Evolutionary conservation across 768 basidiomycete genomes (phyloP), one percentile per base, ranked within the genome.

Genomic region (Phlebiopsis gigantea): DNA sequence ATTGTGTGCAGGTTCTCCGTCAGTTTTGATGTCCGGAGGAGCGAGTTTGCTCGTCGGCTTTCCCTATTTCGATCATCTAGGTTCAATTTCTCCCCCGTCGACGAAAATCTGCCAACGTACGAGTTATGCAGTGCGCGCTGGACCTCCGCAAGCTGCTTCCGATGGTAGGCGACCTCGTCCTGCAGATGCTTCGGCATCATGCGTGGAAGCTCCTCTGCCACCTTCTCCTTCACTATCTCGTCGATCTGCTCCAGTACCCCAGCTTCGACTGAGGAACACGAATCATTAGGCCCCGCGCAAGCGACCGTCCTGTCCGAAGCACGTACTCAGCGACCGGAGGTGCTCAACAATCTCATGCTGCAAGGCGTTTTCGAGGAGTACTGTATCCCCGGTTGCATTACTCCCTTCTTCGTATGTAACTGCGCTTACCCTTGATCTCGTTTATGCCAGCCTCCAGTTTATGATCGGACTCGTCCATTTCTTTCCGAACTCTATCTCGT

Each of bases 71-170:
- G 24, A 2, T 4, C 5, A 57, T 30, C 28, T 50, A 55, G n/a
- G 24, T 2, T 30, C 25, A 46, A 10, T n/a, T 2, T n/a, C 29
- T 30, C 5, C 8, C 2, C 29, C 25, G n/a, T 24, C 21, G 25
- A 42, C 21, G n/a, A 25, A 52, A 5, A 22, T 14, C 17, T 6
- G 73, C 7, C 15, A 22, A 43, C 82, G 59, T 60, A 84, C 84
- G 80, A 81, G 62, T 85, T 84, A 61, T 82, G 78, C 9, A 85
- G 69, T 9, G 74, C 68, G 19, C 73, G 67, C 51, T 77, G 74
- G 22, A 79, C 71, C 54, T 75, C 69, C 22, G 79, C 75, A 8
- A 85, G 71, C 60, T 80, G 72, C 6, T 57, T 63, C 59, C 75
- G 75, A 56, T 78, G 75, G n/a, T 66, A 60, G 6, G 67, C 69